Conservation (phyloP, 306 rosid species). For the Betula pendula region DNA sequence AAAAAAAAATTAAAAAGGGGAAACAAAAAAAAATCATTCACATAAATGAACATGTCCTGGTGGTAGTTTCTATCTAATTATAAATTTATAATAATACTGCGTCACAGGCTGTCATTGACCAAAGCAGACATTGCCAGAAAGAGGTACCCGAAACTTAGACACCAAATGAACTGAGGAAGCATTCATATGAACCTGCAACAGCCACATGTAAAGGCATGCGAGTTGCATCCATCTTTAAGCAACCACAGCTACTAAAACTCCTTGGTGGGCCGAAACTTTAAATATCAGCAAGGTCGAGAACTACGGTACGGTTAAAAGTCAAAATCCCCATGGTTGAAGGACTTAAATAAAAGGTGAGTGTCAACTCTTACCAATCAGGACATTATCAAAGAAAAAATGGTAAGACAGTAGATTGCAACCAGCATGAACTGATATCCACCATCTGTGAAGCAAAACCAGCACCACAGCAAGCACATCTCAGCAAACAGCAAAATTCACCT, state of each 20-base stretch:
- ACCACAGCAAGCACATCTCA: slow-evolving; percentile 46
- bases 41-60: background rate
- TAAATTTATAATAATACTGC: slow-evolving; percentile 3
- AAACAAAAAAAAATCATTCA: background rate
- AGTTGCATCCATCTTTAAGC: slow-evolving; percentile 29
- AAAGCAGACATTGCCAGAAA: slow-evolving; percentile 7
- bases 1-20: background rate
- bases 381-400: slow-evolving; percentile 34
- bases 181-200: slow-evolving; percentile 30
- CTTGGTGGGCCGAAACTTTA: slow-evolving; percentile 40
- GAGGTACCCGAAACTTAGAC: slow-evolving; percentile 4
- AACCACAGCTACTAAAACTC: slow-evolving; percentile 36
- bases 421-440: slow-evolving; percentile 42
- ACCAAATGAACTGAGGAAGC: background rate
- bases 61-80: background rate
- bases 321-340: slow-evolving; percentile 29
- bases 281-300: slow-evolving; percentile 28
- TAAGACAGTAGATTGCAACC: slow-evolving; percentile 39
- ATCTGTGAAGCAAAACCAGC: slow-evolving; percentile 34
- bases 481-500: slow-evolving; percentile 47
- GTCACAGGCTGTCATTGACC: slow-evolving; percentile 9
- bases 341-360: slow-evolving; percentile 17
- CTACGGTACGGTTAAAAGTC: slow-evolving; percentile 24
- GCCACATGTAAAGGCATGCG: slow-evolving; percentile 33
- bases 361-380: slow-evolving; percentile 46